Evolutionary conservation across 176 grass and related monocot genomes (phyloP), one percentile per base, ranked within the genome.

Genomic region (Zizania latifolia): DNA sequence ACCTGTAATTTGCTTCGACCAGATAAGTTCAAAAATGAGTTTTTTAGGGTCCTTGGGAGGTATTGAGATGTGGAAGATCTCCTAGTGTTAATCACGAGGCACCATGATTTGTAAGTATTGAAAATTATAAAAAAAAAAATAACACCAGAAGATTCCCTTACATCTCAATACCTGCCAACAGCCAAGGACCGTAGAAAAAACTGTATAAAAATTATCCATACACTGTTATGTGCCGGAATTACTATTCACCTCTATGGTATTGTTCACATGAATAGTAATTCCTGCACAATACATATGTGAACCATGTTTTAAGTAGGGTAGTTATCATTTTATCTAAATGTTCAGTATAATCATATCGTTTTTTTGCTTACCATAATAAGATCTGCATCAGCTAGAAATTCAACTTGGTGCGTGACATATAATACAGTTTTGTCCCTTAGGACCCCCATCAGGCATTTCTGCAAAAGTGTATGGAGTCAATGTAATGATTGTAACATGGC

Each of bases 1-100:
- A 98, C 91, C 95, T 98, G 45, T 10, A 50, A 50, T 50, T 50
- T 50, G 45, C 44, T 50, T 50, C 45, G n/a, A 50, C 17, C 17
- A 50, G 45, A n/a, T 19, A n/a, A 50, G 45, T 15, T 50, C 6
- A n/a, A 7, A 15, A 50, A n/a, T 17, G 17, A 46, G 45, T 50
- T 50, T 50, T 50, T 5, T 50, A 5, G 45, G 17, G 17, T 50
- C 45, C 45, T 50, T 50, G 4, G 17, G 45, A 50, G 17, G 17
- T n/a, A 50, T 50, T 50, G 17, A 50, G 45, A n/a, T 15, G 45
- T 50, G n/a, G 45, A n/a, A 50, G 45, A 50, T 50, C 45, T 50
- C 45, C 17, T 7, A 19, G 45, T 50, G 5, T 50, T 19, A 17
- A 50, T 50, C 45, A 50, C 7, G 45, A 50, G 45, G 34, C 17